phyloP scores from a whole-genome alignment of 305 asterid species.

The Solanum hybrid region DNA sequence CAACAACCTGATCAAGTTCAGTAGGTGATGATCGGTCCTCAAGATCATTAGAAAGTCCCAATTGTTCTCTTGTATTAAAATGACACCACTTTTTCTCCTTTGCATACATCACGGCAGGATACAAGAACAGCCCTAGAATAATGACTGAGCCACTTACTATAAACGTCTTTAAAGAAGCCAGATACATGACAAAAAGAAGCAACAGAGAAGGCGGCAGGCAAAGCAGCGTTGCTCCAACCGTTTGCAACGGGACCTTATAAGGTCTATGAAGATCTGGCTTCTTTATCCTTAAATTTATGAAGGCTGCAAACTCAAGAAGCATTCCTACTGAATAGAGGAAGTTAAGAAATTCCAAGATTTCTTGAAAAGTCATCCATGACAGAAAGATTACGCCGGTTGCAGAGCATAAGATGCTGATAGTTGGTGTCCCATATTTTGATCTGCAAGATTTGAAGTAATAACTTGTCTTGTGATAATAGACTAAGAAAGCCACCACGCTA shows the following conservation, averaged over 20 bases:
- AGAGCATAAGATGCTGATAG: constrained; percentile 79
- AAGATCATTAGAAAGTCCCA: constrained; percentile 10
- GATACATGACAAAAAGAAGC: constrained; percentile 77
- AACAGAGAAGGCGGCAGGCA: constrained; percentile 71
- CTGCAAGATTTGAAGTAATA: constrained; percentile 25
- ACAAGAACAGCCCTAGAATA: constrained; percentile 28
- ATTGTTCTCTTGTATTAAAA: constrained; percentile 14
- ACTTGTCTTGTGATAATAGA: neutral
- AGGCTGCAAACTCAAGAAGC: constrained; percentile 89
- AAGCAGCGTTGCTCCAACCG: constrained; percentile 52
- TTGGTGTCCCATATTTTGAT: constrained; percentile 84
- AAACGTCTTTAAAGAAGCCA: constrained; percentile 58
- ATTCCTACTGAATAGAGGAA: constrained; percentile 80
- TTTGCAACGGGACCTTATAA: constrained; percentile 60
- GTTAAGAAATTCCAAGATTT: constrained; percentile 81
- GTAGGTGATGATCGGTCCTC: constrained; percentile 13
- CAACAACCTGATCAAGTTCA: constrained; percentile 14
- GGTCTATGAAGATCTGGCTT: constrained; percentile 79
- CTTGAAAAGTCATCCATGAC: constrained; percentile 97
- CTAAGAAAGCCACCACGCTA: neutral
- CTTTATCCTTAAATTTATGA: constrained; percentile 52
- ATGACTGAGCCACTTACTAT: constrained; percentile 54
- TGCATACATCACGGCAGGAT: constrained; percentile 28
- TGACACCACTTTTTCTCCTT: constrained; percentile 42
- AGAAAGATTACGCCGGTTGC: constrained; percentile 73